A percentile compares a stretch with the other conserved stretches of the same genome.
Conservation (phyloP, 1,284 basidiomycete genomes). For the Ganoderma meredithae region DNA sequence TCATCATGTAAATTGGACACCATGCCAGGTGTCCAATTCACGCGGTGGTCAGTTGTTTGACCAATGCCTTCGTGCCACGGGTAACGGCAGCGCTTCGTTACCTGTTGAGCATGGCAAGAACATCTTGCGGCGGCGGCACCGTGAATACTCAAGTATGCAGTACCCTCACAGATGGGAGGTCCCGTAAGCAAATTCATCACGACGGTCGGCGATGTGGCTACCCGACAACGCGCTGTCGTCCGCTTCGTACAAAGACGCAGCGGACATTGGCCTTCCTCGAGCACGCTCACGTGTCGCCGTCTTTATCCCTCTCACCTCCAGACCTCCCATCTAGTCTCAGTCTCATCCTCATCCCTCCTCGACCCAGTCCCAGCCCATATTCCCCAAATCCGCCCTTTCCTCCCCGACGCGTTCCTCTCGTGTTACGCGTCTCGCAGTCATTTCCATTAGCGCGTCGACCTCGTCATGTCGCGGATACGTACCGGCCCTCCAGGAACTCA, state of each 20-base stretch:
- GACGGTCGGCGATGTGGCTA: neutral
- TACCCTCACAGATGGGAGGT: neutral
- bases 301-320: neutral
- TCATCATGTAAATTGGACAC: conserved; percentile 21
- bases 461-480: conserved; percentile 21
- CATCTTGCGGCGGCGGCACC: neutral
- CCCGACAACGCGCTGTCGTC: neutral
- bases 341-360: neutral
- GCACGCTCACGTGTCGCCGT: conserved; percentile 10
- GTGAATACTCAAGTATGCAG: neutral
- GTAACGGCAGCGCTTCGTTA: neutral
- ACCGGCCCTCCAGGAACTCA: conserved; percentile 1
- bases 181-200: neutral
- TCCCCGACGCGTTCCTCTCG: conserved; percentile 2
- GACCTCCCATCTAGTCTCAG: conserved; percentile 1
- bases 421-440: neutral
- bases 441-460: neutral
- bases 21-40: conserved; percentile 15
- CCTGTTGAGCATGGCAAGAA: neutral
- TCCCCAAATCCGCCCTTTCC: neutral
- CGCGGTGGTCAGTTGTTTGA: conserved; percentile 19
- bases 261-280: neutral
- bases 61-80: conserved; percentile 11
- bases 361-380: neutral
- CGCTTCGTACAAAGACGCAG: conserved; percentile 2